A percentile compares a stretch with the other conserved stretches of the same genome.
Evolutionary conservation across 2,329 filamentous ascomycete genomes (phyloP).

Genomic region (Blastomyces emzantsi): DNA sequence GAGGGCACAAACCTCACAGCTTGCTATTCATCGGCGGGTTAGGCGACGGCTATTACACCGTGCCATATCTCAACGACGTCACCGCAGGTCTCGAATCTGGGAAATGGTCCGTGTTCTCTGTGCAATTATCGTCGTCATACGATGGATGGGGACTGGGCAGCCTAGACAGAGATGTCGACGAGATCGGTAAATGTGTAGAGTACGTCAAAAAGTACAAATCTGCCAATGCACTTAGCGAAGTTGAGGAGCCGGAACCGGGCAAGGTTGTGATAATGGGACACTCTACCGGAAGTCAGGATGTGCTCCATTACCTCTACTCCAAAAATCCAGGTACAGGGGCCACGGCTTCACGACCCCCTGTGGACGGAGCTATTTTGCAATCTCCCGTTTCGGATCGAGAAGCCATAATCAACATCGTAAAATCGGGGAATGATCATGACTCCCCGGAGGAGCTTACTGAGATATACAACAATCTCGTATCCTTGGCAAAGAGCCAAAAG

Average conservation of each 20-base stretch:
- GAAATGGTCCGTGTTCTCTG: conserved; percentile 46
- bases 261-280: conserved; percentile 62
- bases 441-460: conserved; percentile 15
- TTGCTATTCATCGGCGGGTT: conserved; percentile 53
- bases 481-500: conserved; percentile 23
- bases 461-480: conserved; percentile 28
- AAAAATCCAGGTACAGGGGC: conserved; percentile 32
- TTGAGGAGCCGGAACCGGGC: conserved; percentile 21
- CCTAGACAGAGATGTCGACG: conserved; percentile 46
- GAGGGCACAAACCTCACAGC: conserved; percentile 35
- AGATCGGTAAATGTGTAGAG: conserved; percentile 44
- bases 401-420: conserved; percentile 33
- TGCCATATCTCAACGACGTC: conserved; percentile 45
- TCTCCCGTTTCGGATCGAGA: conserved; percentile 72
- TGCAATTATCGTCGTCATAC: conserved; percentile 46
- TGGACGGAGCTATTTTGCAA: conserved; percentile 73
- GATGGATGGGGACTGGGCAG: conserved; percentile 47
- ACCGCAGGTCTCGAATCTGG: conserved; percentile 40
- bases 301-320: conserved; percentile 52
- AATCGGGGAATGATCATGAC: conserved; percentile 15
- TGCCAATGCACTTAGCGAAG: conserved; percentile 6
- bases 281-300: conserved; percentile 60
- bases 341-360: conserved; percentile 33
- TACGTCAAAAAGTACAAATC: conserved; percentile 40
- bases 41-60: conserved; percentile 48